These are phyloP conservation scores for Metschnikowia bowlesiae DNA, from an alignment of 805 yeast genomes.

Conservation along the genomic window DNA sequence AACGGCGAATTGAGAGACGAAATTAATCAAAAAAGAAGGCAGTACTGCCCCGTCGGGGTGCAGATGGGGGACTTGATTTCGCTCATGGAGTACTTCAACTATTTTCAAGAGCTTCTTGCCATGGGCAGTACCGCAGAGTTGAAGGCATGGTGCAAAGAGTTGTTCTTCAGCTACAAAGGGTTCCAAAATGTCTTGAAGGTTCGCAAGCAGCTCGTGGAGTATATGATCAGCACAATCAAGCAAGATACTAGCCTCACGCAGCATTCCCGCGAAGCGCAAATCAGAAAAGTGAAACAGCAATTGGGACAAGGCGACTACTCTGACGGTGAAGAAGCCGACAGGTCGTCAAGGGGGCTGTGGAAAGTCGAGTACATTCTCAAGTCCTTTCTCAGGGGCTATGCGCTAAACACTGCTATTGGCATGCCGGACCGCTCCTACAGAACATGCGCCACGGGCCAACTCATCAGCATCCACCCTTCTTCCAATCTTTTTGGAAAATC, in stretches of 20 bases:
- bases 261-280: slow-evolving; percentile 24
- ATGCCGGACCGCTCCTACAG: slow-evolving; percentile 91
- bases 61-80: slow-evolving; percentile 79
- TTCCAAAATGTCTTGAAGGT: slow-evolving; percentile 73
- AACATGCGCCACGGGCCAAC: slow-evolving; percentile 79
- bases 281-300: slow-evolving; percentile 24
- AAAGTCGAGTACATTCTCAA: slow-evolving; percentile 55
- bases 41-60: slow-evolving; percentile 65
- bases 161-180: slow-evolving; percentile 73
- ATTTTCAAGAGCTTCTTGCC: slow-evolving; percentile 34
- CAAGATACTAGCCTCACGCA: slow-evolving; percentile 32
- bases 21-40: slow-evolving; percentile 68
- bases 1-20: slow-evolving; percentile 79
- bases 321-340: slow-evolving; percentile 19
- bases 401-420: slow-evolving; percentile 89
- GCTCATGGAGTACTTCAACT: slow-evolving; percentile 71
- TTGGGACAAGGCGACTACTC: slow-evolving; percentile 12
- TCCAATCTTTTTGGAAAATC: slow-evolving; percentile 75
- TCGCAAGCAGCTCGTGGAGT: slow-evolving; percentile 67
- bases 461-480: slow-evolving; percentile 86
- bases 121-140: slow-evolving; percentile 45
- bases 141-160: slow-evolving; percentile 77
- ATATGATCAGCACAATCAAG: slow-evolving; percentile 51
- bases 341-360: slow-evolving; percentile 34
- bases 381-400: slow-evolving; percentile 77